Evolutionary conservation across 176 grass and related monocot species (phyloP).

Genomic region (Puccinellia tenuiflora): DNA sequence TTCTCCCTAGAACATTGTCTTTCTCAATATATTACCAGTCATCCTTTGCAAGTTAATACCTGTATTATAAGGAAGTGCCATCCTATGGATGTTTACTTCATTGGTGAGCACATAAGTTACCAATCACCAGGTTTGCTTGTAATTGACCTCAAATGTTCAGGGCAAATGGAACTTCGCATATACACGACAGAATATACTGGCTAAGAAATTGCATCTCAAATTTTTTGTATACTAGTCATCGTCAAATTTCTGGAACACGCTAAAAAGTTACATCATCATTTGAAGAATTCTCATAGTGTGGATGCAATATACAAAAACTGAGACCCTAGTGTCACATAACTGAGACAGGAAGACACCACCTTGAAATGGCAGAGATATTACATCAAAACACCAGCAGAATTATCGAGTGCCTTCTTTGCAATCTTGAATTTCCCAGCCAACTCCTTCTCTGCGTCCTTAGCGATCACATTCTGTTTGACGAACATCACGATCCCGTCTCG

Average conservation of each 20-base stretch:
- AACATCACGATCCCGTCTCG: constrained; percentile 62
- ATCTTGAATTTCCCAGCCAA: constrained; percentile 61
- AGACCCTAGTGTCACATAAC: neutral
- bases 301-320: neutral
- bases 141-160: neutral
- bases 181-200: neutral
- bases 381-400: constrained; percentile 69
- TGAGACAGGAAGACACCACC: neutral
- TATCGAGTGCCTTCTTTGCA: constrained; percentile 73
- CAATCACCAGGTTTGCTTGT: neutral
- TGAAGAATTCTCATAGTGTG: neutral
- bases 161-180: neutral
- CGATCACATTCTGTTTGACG: constrained; percentile 64
- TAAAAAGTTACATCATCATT: neutral
- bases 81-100: neutral
- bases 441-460: constrained; percentile 22
- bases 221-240: neutral
- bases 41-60: neutral
- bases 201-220: neutral
- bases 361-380: constrained; percentile 20
- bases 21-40: neutral
- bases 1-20: neutral
- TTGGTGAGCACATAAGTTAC: neutral
- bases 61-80: neutral
- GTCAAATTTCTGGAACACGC: neutral